phyloP scores from a whole-genome alignment of 345 rosid species.

The Lagerstroemia speciosa region DNA sequence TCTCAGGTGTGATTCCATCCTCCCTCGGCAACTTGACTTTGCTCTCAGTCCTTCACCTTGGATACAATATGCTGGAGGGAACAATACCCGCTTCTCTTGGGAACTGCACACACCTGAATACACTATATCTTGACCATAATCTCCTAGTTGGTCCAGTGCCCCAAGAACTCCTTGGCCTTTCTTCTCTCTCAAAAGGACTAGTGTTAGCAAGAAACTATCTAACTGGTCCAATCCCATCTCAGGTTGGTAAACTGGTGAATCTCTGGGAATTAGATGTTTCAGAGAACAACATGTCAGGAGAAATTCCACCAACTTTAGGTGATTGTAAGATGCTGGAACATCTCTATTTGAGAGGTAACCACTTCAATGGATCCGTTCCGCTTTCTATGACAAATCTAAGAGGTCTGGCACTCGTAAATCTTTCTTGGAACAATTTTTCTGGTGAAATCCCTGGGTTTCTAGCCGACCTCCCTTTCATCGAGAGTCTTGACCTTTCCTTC shows the following conservation, averaged over 20 bases:
- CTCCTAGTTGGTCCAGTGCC: constrained; percentile 5
- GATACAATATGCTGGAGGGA: constrained; percentile 4
- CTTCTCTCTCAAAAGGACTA: not conserved
- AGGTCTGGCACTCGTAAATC: not conserved
- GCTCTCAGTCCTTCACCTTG: not conserved
- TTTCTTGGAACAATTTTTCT: constrained; percentile 8
- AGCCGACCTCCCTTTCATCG: not conserved
- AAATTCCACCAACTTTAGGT: constrained; percentile 5
- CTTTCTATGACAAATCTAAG: not conserved
- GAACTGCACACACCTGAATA: constrained; percentile 2
- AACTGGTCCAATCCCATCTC: not conserved
- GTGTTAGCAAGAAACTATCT: not conserved
- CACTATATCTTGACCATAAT: not conserved
- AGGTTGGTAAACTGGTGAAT: too few species aligned
- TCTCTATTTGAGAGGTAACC: constrained; percentile 4
- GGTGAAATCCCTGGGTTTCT: constrained; percentile 7
- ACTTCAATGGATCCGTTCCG: constrained; percentile 3
- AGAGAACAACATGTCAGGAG: not conserved
- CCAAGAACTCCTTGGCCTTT: not conserved
- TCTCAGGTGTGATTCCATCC: constrained; percentile 7
- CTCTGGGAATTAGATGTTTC: constrained; percentile 1
- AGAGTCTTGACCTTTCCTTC: constrained; percentile 11
- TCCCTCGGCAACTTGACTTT: not conserved
- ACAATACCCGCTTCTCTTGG: constrained; percentile 2
- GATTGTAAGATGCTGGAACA: not conserved